A percentile compares a stretch with the other conserved stretches of the same genome.
phyloP scores from a whole-genome alignment of 805 yeast species.

The Suhomyces tanzawaensis region DNA sequence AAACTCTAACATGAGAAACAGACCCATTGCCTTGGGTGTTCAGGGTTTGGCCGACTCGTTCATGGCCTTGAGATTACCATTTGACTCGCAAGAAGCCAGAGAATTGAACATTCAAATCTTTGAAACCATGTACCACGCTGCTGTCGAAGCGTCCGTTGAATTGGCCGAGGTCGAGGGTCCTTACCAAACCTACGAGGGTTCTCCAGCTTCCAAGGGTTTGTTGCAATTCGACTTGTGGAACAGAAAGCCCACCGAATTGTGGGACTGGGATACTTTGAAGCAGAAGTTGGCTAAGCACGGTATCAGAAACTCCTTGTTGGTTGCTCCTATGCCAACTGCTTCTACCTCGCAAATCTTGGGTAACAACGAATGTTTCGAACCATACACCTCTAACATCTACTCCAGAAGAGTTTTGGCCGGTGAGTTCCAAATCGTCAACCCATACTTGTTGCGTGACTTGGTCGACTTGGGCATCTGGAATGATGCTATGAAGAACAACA shows the following conservation, averaged over 20 bases:
- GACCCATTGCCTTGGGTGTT: conserved; percentile 98
- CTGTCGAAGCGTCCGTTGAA: conserved; percentile 83
- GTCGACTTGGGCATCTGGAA: conserved; percentile 83
- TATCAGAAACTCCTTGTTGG: conserved; percentile 78
- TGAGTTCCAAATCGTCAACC: conserved; percentile 90
- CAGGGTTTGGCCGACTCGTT: conserved; percentile 94
- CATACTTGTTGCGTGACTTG: conserved; percentile 77
- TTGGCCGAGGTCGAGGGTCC: conserved; percentile 67
- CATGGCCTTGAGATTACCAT: conserved; percentile 75
- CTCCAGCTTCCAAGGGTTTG: conserved; percentile 85
- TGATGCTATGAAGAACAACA: conserved; percentile 70
- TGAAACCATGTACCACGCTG: conserved; percentile 94
- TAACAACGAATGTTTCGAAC: conserved; percentile 93
- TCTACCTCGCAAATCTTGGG: conserved; percentile 96
- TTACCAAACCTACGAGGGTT: conserved; percentile 73
- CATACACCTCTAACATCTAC: conserved; percentile 89
- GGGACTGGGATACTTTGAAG: conserved; percentile 83
- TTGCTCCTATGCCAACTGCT: conserved; percentile 98
- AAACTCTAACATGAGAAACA: conserved; percentile 71
- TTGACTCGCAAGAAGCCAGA: conserved; percentile 79
- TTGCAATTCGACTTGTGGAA: conserved; percentile 90
- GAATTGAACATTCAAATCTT: conserved; percentile 78
- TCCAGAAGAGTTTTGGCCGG: conserved; percentile 90
- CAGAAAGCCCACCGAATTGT: conserved; percentile 70
- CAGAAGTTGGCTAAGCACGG: conserved; percentile 60